phyloP scores from a whole-genome alignment of 306 rosid genomes.

The Prunus campanulata region DNA sequence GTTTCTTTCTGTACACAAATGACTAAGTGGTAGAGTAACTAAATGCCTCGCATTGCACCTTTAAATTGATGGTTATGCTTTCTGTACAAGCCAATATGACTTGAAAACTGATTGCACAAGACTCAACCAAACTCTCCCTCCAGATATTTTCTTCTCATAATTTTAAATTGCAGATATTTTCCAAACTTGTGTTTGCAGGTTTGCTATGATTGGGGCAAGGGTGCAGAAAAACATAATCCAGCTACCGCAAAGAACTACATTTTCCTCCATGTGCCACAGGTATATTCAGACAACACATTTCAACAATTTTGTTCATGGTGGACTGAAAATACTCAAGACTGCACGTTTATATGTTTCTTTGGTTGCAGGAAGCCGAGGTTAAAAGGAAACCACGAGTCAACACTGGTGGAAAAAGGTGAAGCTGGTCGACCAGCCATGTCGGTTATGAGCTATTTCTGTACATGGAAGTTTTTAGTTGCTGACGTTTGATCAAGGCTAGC shows the following conservation, averaged over 20 bases:
- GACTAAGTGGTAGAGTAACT: neutral
- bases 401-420: slow-evolving; percentile 30
- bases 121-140: neutral
- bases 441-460: neutral
- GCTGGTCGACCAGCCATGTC: neutral
- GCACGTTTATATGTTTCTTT: neutral
- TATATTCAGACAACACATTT: neutral
- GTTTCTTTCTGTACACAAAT: neutral
- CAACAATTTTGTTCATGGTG: neutral
- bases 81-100: neutral
- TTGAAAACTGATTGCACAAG: neutral
- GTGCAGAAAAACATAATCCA: slow-evolving; percentile 90
- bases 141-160: neutral
- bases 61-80: too few species aligned
- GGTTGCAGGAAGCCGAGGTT: slow-evolving; percentile 32
- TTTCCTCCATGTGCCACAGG: slow-evolving; percentile 76
- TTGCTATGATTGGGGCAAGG: slow-evolving; percentile 91
- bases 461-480: neutral
- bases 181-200: slow-evolving; percentile 34
- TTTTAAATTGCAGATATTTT: neutral
- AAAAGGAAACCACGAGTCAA: slow-evolving; percentile 31
- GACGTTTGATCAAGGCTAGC: neutral
- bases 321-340: neutral
- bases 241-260: slow-evolving; percentile 65
- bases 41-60: too few species aligned